Evolutionary conservation across 805 yeast genomes (phyloP).

Genomic region (Ogataea sp.): DNA sequence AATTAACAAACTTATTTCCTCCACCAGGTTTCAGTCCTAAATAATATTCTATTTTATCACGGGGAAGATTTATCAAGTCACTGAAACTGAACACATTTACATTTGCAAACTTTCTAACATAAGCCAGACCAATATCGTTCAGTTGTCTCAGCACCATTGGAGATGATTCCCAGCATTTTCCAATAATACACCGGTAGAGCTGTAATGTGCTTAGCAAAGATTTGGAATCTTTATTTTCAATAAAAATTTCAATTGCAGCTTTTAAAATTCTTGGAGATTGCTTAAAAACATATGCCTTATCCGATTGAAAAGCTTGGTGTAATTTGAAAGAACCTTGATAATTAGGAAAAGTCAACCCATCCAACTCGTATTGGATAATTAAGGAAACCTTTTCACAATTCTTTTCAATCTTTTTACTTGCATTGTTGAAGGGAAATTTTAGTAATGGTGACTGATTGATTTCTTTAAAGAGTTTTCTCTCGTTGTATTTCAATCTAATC

Average conservation of each 20-base stretch:
- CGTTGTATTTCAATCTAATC: constrained; percentile 33
- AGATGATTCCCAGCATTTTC: constrained; percentile 44
- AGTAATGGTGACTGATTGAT: constrained; percentile 32
- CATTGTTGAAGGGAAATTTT: constrained; percentile 21
- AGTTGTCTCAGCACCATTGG: constrained; percentile 38
- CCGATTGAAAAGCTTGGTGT: constrained; percentile 33
- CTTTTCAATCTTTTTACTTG: constrained; percentile 18
- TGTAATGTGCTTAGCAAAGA: constrained; percentile 32
- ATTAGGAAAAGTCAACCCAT: constrained; percentile 39
- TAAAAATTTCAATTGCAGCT: constrained; percentile 36
- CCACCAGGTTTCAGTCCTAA: constrained; percentile 32
- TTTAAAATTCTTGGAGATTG: constrained; percentile 34
- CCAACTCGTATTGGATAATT: constrained; percentile 40
- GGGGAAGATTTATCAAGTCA: constrained; percentile 21
- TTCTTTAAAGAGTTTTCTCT: constrained; percentile 35
- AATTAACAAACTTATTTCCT: constrained; percentile 29
- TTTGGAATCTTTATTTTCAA: constrained; percentile 31
- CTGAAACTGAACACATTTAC: constrained; percentile 26
- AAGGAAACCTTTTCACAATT: constrained; percentile 31
- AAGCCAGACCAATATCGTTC: constrained; percentile 35
- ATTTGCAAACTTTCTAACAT: constrained; percentile 29
- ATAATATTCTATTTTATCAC: constrained; percentile 31
- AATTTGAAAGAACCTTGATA: constrained; percentile 32
- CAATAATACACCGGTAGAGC: constrained; percentile 31
- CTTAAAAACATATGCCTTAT: constrained; percentile 34